Evolutionary conservation across 805 yeast species (phyloP), one percentile per base, ranked within the genome.

Genomic region (Sungouiella thailandica): DNA sequence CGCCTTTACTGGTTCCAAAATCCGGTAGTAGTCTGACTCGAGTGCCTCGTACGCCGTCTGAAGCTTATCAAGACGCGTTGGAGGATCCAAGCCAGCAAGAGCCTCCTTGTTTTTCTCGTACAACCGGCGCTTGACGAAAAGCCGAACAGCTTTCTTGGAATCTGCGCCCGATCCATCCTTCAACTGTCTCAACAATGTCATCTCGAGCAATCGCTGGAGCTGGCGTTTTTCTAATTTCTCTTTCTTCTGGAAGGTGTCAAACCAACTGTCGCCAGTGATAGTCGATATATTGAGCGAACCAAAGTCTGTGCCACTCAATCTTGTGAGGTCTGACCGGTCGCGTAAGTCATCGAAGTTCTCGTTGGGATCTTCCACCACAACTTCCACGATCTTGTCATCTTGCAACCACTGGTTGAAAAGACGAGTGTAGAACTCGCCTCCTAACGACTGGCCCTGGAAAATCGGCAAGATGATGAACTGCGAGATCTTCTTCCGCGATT

Each of bases 351-450:
- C 98, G 60, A 93, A 90, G 23, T 78, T 76, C 53, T 88, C 96
- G 51, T 83, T 84, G 3, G 97, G 97, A 55, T 93, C 98, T 55
- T 93, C 97, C 4, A 93, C 87, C 0, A 90, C 86, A 25, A 93
- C 71, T 47, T 89, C 95, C 22, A 62, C 58, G 16, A 88, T 76
- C 2, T 50, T 39, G 0, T 54, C 49, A 43, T 84, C 83, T 0
- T 50, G 43, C 3, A 66, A 46, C 83, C 95, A 87, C 28, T 55
- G 41, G 2, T 68, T 62, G 35, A 74, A 68, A 6, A 93, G 57
- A 0, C 69, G 40, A 8, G 66, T 59, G 54, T 90, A 90, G 18
- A 90, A 58, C 12, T 59, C 55, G 4, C 77, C 72, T 2, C 98
- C 98, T 34, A 86, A 77, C 0, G 80, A 76, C 30, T 70, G 62